Evolutionary conservation across 148 eudicot genomes (phyloP).

Genomic region (Chenopodium formosanum): DNA sequence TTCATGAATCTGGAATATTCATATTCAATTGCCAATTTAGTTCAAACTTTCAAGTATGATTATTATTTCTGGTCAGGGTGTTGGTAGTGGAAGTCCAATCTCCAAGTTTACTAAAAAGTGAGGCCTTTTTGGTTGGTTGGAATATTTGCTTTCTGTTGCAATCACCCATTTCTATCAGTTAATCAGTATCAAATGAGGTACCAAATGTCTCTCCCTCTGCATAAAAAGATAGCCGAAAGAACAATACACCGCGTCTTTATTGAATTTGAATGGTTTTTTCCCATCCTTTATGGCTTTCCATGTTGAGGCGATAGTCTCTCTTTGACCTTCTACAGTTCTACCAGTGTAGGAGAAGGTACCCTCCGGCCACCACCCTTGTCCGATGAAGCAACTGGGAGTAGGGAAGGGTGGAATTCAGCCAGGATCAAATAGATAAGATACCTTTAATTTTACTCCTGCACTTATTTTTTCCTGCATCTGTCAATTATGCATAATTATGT

Average conservation of each 20-base stretch:
- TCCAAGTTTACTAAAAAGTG: conserved; percentile 13
- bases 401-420: no score
- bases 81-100: conserved; percentile 17
- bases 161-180: conserved; percentile 10
- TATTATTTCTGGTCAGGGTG: background rate
- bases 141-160: conserved; percentile 21
- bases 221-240: background rate
- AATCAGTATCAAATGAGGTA: conserved; percentile 12
- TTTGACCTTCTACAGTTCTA: no score
- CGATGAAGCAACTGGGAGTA: background rate
- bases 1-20: background rate
- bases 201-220: background rate
- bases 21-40: background rate
- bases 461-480: background rate
- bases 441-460: no score
- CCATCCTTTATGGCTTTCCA: background rate
- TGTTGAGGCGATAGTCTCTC: no score
- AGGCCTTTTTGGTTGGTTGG: conserved; percentile 10
- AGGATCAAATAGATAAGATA: no score
- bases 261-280: background rate
- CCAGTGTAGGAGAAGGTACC: no score
- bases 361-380: no score
- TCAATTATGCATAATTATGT: background rate
- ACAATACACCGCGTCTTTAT: background rate
- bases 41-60: background rate